Conservation (phyloP, 2,329 filamentous ascomycete species). For the Ciborinia camelliae region DNA sequence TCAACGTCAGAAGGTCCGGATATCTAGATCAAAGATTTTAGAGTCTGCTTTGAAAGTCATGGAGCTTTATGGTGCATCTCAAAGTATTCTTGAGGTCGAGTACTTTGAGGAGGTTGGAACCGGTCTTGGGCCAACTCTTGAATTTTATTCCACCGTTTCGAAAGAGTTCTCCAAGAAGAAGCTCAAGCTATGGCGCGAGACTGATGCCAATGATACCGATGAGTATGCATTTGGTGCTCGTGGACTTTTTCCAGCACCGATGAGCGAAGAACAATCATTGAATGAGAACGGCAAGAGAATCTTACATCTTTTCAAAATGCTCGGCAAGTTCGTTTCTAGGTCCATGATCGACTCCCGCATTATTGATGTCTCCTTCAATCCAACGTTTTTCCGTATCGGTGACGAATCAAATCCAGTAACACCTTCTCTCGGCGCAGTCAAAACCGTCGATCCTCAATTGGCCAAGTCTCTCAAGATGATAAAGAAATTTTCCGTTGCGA, state of each 20-base stretch:
- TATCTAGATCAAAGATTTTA: conserved; percentile 88
- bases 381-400: conserved; percentile 93
- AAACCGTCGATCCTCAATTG: conserved; percentile 80
- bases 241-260: conserved; percentile 87
- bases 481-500: conserved; percentile 80
- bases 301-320: conserved; percentile 82
- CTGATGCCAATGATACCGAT: conserved; percentile 66
- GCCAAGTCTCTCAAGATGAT: conserved; percentile 82
- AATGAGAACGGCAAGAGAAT: conserved; percentile 83
- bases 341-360: conserved; percentile 98
- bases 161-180: conserved; percentile 98
- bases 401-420: conserved; percentile 63
- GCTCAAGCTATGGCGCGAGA: conserved; percentile 93
- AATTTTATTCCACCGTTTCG: conserved; percentile 97
- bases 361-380: conserved; percentile 95
- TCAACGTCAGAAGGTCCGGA: conserved; percentile 96
- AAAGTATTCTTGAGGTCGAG: conserved; percentile 93
- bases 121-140: conserved; percentile 87
- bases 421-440: conserved; percentile 84
- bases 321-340: conserved; percentile 94
- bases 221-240: conserved; percentile 83
- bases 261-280: conserved; percentile 72
- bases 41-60: conserved; percentile 98
- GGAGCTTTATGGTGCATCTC: conserved; percentile 96
- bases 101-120: conserved; percentile 99